A percentile compares a stretch with the other conserved stretches of the same genome.
These are phyloP conservation scores for Trypethelium eluteriae DNA, from an alignment of 495 filamentous ascomycete genomes.

Conservation along the genomic window DNA sequence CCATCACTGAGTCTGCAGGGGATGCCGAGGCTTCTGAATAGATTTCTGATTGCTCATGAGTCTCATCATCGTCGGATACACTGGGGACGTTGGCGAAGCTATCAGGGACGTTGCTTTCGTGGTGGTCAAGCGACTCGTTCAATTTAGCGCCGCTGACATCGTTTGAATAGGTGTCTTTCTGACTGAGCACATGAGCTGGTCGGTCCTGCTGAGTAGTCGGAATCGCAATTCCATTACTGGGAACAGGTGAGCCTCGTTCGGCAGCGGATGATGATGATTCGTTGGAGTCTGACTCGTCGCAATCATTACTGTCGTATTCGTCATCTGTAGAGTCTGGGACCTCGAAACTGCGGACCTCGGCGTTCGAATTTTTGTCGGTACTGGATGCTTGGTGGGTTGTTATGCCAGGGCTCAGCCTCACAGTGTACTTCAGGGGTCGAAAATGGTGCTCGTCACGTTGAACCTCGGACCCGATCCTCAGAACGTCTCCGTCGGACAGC, in stretches of 20 bases:
- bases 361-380: not conserved
- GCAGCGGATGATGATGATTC: not conserved
- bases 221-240: not conserved
- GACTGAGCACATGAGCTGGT: not conserved
- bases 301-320: not conserved
- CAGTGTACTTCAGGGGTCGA: not conserved
- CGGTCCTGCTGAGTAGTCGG: not conserved
- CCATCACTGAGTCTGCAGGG: not conserved
- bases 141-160: not conserved
- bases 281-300: not conserved
- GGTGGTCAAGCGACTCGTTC: not conserved
- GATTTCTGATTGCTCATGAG: not conserved
- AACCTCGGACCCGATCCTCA: conserved; percentile 5
- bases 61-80: not conserved
- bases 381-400: not conserved
- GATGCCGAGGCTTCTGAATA: not conserved
- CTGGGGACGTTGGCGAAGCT: not conserved
- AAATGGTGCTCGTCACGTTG: not conserved
- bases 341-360: not conserved
- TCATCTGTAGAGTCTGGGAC: not conserved
- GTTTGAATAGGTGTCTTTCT: not conserved
- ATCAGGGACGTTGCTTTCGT: not conserved
- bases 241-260: not conserved
- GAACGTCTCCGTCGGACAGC: not conserved
- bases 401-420: not conserved